Conservation (phyloP, 257 asterid species). For the Euphrasia confusa region DNA sequence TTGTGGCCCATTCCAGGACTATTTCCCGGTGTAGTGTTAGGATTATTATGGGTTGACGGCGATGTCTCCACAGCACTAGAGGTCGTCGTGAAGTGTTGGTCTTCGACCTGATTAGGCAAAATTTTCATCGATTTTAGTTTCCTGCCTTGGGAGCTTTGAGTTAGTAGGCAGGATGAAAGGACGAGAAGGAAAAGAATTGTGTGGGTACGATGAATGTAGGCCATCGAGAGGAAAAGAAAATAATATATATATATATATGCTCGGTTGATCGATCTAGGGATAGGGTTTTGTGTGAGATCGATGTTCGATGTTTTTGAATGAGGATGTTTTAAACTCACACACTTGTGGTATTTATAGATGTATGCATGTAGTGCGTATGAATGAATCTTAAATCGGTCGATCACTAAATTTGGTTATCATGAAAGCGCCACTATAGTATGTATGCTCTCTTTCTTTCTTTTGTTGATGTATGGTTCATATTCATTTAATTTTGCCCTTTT, state of each 20-base stretch:
- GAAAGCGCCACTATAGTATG: too few species aligned
- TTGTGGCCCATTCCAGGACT: slow-evolving; percentile 2
- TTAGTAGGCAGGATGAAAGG: slow-evolving; percentile 20
- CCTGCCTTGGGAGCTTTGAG: slow-evolving; percentile 43
- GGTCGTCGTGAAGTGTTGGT: too few species aligned
- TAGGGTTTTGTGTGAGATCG: slow-evolving; percentile 3
- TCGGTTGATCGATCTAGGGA: too few species aligned
- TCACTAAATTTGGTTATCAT: slow-evolving; percentile 15
- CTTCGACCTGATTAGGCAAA: too few species aligned
- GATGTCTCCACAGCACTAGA: not conserved
- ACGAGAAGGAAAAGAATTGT: slow-evolving; percentile 35
- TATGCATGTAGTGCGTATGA: not conserved
- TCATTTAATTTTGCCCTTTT: too few species aligned
- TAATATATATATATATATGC: not conserved
- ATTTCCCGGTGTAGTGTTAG: not conserved
- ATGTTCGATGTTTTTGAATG: slow-evolving; percentile 15
- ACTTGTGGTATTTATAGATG: slow-evolving; percentile 35
- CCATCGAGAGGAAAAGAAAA: slow-evolving; percentile 30
- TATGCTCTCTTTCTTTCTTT: too few species aligned
- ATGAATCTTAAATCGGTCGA: slow-evolving; percentile 24
- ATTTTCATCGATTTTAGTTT: slow-evolving; percentile 26
- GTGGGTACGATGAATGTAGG: slow-evolving; percentile 21
- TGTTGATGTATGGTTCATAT: too few species aligned
- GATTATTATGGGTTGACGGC: not conserved
- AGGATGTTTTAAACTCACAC: slow-evolving; percentile 23